A percentile compares a stretch with the other conserved stretches of the same genome.
phyloP scores from a whole-genome alignment of 73 alveolate genomes.

The Paramecium octaurelia region DNA sequence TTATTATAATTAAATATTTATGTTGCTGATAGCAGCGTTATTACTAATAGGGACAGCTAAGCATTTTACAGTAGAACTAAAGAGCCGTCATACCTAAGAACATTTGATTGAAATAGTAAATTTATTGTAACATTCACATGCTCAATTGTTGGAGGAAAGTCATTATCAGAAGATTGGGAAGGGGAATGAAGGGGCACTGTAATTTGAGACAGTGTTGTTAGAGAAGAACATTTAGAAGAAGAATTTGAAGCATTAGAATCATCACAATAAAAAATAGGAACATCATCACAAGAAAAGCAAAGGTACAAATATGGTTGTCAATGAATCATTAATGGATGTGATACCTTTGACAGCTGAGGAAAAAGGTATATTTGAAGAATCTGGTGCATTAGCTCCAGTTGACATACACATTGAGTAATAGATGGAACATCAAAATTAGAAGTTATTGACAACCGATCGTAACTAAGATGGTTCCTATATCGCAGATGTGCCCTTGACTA shows the following conservation, averaged over 20 bases:
- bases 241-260: not conserved
- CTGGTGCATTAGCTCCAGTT: not conserved
- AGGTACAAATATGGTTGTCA: not conserved
- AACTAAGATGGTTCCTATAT: not conserved
- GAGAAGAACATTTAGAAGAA: not conserved
- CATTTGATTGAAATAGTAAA: not conserved
- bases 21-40: not conserved
- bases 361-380: not conserved
- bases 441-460: slow-evolving; percentile 4
- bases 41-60: not conserved
- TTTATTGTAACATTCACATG: slow-evolving; percentile 8
- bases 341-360: slow-evolving; percentile 6
- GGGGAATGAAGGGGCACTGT: not conserved
- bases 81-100: not conserved
- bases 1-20: not conserved
- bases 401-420: not conserved
- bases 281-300: not conserved
- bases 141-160: not conserved
- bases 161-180: not conserved
- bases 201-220: not conserved
- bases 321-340: slow-evolving; percentile 40
- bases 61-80: not conserved
- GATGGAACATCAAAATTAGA: slow-evolving; percentile 11
- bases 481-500: slow-evolving; percentile 39
- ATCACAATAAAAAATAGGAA: not conserved